Conservation (phyloP, 768 basidiomycete genomes). For the Tricholoma sp. region DNA sequence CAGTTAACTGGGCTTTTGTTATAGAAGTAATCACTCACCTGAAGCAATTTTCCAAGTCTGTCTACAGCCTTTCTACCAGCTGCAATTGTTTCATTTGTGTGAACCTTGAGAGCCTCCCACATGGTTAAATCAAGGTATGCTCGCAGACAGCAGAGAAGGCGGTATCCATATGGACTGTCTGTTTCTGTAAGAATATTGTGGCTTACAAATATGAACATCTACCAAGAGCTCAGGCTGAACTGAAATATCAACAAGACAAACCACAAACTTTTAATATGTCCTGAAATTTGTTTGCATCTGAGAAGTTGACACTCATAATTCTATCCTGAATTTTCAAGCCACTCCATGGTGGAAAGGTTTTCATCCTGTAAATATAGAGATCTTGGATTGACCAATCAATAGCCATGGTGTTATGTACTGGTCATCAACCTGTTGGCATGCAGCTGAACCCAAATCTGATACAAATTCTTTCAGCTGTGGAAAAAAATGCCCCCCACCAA, state of each 20-base stretch:
- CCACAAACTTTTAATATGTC: too few relatives aligned
- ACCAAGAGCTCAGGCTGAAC: too few relatives aligned
- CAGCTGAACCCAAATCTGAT: neutral
- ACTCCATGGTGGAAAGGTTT: neutral
- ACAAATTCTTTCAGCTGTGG: too few relatives aligned
- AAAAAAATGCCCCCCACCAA: too few relatives aligned
- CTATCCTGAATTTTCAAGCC: too few relatives aligned
- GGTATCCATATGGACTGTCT: constrained; percentile 16
- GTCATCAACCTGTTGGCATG: neutral
- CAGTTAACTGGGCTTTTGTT: too few relatives aligned
- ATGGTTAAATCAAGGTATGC: constrained; percentile 23
- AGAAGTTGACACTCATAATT: too few relatives aligned
- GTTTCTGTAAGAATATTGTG: constrained; percentile 14
- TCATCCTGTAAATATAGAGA: neutral
- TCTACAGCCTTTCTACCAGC: constrained; percentile 16
- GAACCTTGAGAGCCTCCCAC: constrained; percentile 25
- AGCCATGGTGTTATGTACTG: neutral
- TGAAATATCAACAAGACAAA: too few relatives aligned
- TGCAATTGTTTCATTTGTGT: constrained; percentile 24
- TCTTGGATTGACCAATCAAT: neutral
- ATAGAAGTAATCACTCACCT: constrained; percentile 13
- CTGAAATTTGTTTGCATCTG: too few relatives aligned
- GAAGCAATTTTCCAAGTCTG: constrained; percentile 13
- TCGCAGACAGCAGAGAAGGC: constrained; percentile 19
- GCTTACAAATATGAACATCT: neutral